Conservation (phyloP, 2,329 filamentous ascomycete species). For the Diaporthe sp. region DNA sequence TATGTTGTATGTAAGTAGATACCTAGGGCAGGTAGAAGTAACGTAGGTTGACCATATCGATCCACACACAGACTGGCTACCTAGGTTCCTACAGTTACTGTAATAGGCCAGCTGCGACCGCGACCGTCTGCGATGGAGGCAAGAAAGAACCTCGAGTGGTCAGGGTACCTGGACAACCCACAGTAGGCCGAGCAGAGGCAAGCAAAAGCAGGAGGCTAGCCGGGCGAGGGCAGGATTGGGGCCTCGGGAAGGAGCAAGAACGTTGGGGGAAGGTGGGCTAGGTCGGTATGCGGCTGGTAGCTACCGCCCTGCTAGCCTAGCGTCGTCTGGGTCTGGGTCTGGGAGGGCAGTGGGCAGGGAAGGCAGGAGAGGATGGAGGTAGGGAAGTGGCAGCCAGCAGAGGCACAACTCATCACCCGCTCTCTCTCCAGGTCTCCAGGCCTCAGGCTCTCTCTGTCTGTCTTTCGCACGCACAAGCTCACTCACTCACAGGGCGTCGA, state of each 20-base stretch:
- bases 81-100: background rate
- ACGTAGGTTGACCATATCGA: background rate
- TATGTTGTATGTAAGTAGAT: background rate
- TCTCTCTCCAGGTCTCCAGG: no score
- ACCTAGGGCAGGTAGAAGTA: background rate
- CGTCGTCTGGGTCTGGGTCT: background rate
- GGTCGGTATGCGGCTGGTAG: constrained; percentile 16
- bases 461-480: background rate
- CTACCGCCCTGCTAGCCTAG: constrained; percentile 17
- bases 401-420: constrained; percentile 2
- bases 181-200: background rate
- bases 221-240: background rate
- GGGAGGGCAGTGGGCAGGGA: background rate
- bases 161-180: background rate
- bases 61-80: constrained; percentile 5
- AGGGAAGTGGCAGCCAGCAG: constrained; percentile 24
- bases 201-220: constrained; percentile 9
- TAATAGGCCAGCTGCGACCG: constrained; percentile 14
- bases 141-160: background rate
- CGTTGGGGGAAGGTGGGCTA: background rate
- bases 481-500: background rate
- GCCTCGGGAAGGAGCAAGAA: constrained; percentile 17
- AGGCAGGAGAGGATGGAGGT: background rate
- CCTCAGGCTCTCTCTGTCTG: background rate
- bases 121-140: constrained; percentile 18